Evolutionary conservation across 148 eudicot species (phyloP), one percentile per base, ranked within the genome.

Genomic region (Heliamphora exappendiculata): DNA sequence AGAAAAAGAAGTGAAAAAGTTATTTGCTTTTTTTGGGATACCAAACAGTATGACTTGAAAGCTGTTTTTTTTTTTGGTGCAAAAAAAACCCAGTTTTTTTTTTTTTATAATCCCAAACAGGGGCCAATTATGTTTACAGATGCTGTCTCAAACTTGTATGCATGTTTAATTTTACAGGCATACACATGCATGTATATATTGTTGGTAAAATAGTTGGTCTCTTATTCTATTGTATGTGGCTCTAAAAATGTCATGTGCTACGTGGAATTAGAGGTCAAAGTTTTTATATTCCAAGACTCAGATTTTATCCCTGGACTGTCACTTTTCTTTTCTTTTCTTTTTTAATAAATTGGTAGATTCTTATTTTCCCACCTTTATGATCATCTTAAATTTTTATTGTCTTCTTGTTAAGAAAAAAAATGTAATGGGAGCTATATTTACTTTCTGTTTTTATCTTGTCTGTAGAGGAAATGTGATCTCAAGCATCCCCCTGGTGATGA

Each of bases 401-500:
- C 36, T 22, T 72, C 62, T 58, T 73, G 20, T 58, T 16, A 73
- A 7, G 29, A 19, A 67, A 67, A 50, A 67, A 41, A 37, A 8
- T 41, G 28, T 13, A 34, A 34, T n/a, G 20, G 29, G 37, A 44
- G n/a, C 26, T 73, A 37, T 9, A 22, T 34, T 71, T 45, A 10
- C 41, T 54, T 34, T 58, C 24, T 16, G 4, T 3, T 9, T 51
- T 75, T 79, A 3, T 60, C 70, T 71, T 53, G 44, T 83, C 9
- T 85, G 78, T 76, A 94, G 98, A 92, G 75, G 79, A 94, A 94
- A 89, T 94, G 98, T 74, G 98, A 94, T 74, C 98, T 94, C 70
- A 94, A 94, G 87, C 96, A 94, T 81, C 98, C 98, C 77, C 98
- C 98, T 73, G 98, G 98, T 59, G 98, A 94, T 85, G 98, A 94